phyloP scores from a whole-genome alignment of 306 rosid genomes.

The Trichosanthes truncata region DNA sequence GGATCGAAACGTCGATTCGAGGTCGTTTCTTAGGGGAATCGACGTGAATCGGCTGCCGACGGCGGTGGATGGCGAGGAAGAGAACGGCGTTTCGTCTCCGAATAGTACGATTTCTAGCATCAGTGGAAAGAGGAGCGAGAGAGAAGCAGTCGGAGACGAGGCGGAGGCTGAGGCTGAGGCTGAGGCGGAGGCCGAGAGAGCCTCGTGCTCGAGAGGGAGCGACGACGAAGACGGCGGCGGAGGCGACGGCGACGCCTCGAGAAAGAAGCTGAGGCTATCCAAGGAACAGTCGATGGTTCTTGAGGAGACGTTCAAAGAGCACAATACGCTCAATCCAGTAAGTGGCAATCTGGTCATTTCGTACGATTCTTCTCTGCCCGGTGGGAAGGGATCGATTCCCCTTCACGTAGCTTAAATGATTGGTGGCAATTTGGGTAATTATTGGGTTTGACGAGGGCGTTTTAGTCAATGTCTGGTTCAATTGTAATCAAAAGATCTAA shows the following conservation, averaged over 20 bases:
- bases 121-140: constrained; percentile 75
- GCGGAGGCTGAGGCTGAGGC: constrained; percentile 40
- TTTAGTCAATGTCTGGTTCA: background rate
- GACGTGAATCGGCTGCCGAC: constrained; percentile 44
- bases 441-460: background rate
- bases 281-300: constrained; percentile 76
- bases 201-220: constrained; percentile 54
- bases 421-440: background rate
- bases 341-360: constrained; percentile 22
- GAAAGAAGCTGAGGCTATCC: constrained; percentile 76
- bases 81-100: constrained; percentile 71
- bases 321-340: constrained; percentile 75
- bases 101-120: constrained; percentile 81
- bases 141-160: constrained; percentile 52
- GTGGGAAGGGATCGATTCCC: background rate
- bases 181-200: constrained; percentile 54
- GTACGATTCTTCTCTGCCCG: background rate
- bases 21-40: constrained; percentile 41
- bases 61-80: constrained; percentile 39
- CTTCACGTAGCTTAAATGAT: background rate
- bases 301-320: constrained; percentile 87
- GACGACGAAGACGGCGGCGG: constrained; percentile 55
- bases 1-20: constrained; percentile 45
- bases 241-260: constrained; percentile 43
- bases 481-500: background rate